Evolutionary conservation across 2,329 filamentous ascomycete species (phyloP), one percentile per base, ranked within the genome.

Genomic region (Thielaviopsis ethacetica): DNA sequence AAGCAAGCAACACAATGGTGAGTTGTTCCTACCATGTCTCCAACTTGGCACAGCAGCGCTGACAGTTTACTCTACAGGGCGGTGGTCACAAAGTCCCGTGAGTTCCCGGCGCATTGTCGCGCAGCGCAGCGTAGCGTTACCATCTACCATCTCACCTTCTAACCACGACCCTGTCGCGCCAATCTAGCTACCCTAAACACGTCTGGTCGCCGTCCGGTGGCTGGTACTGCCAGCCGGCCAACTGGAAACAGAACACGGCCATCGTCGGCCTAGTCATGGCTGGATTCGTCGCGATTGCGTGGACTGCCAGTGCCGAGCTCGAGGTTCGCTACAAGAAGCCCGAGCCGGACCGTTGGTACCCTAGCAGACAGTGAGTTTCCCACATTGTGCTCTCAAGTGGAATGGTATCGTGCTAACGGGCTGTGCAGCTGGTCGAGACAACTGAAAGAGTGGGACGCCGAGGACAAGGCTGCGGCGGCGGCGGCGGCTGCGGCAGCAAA

Each of bases 131-230:
- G n/a, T n/a, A n/a, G n/a, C n/a, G n/a, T n/a, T n/a, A n/a, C n/a
- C n/a, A n/a, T 44, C n/a, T 44, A 44, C 38, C 2, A 17, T 15
- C n/a, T n/a, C 17, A 15, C 5, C 38, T 5, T 44, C 38, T 44
- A 15, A 17, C 38, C 38, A 44, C 21, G 26, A 27, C 6, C 54
- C 24, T 19, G 26, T 34, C 50, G 64, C 59, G 61, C 54, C 54
- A 56, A 26, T 49, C 30, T 53, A 95, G 89, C 69, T 95, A 95
- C 75, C 91, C 90, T 72, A 96, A 95, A 80, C 91, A 98, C 79
- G 89, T 98, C 80, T 98, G 93, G 93, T 97, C 93, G 69, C 93
- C 93, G 63, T 79, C 91, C 64, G 93, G 93, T 80, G 93, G 93
- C 74, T 98, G 93, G 93, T 98, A 98, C 74, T 76, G 85, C 58